These are phyloP conservation scores for Aspergillus sp. DNA, from an alignment of 2,329 filamentous ascomycete species.

Conservation along the genomic window DNA sequence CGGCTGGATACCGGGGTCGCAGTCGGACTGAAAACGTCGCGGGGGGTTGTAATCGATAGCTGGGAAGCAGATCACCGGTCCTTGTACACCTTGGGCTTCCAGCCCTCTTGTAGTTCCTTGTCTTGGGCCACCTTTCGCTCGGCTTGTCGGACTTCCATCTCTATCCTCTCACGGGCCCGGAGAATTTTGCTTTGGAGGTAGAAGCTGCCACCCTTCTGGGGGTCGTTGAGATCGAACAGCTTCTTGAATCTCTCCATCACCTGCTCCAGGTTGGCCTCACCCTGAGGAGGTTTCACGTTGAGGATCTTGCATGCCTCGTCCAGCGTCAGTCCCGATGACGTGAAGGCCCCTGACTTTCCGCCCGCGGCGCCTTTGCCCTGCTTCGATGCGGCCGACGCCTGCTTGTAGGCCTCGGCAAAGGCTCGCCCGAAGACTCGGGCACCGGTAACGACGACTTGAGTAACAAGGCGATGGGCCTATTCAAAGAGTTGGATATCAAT, in stretches of 20 bases:
- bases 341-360: conserved; percentile 54
- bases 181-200: conserved; percentile 98
- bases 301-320: conserved; percentile 97
- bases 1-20: neutral
- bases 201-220: conserved; percentile 93
- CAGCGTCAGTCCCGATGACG: conserved; percentile 76
- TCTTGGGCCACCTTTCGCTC: conserved; percentile 71
- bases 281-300: conserved; percentile 87
- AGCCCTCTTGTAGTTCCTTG: conserved; percentile 78
- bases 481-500: conserved; percentile 3
- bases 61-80: conserved; percentile 57
- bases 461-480: conserved; percentile 91
- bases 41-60: neutral
- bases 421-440: conserved; percentile 88
- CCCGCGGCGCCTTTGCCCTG: conserved; percentile 67
- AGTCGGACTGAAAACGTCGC: neutral
- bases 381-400: conserved; percentile 82
- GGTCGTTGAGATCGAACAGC: conserved; percentile 91
- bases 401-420: conserved; percentile 91
- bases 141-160: conserved; percentile 75
- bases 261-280: conserved; percentile 73
- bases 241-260: conserved; percentile 89
- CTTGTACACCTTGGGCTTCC: conserved; percentile 94
- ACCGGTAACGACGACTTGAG: conserved; percentile 88
- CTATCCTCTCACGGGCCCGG: conserved; percentile 85